Base-by-base conservation (phyloP, 1,284 basidiomycete genomes). In the Earliella scabrosa region DNA sequence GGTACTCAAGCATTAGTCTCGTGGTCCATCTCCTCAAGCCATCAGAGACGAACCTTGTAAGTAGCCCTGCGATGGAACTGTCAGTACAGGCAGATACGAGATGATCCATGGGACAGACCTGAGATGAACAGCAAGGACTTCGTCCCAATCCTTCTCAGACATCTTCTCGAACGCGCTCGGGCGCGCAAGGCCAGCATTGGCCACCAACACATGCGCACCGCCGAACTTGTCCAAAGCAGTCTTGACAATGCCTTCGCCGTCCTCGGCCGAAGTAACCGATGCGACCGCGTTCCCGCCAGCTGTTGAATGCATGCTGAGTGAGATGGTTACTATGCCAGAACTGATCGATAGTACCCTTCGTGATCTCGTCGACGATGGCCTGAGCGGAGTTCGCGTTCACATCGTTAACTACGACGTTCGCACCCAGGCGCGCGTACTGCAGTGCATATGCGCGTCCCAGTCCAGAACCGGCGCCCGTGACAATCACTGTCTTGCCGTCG, bases 351-450 rank as follows among this genome's bases (percentile, higher is more conserved):
- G 54, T 54, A 89, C 92, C 84, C 73, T 88, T 85, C 63, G 85
- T 82, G 65, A 98, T 86, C 73, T 98, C 96, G 29, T 90, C 83
- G 23, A 95, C 95, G 6, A 99, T 96, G 13, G 83, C 77, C 38
- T 86, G 83, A 10, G 95, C 95, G 21, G 85, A 88, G 67, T 93
- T 92, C 69, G 92, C 90, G 69, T 82, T 93, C 54, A 99, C 90
- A 71, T 99, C 97, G 73, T 99, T 99, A 58, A 99, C 87, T 39
- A 99, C 93, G 32, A 99, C 93, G 68, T 98, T 98, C 21, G 95
- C 97, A 29, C 97, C 97, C 4, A 96, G 83, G 59, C 84, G 87
- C 39, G 83, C 93, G 68, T 92, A 99, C 88, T 97, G 92, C 54
- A 90, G 79, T 0, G 97, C 93, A 71, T 99, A 98, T 4, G 88